Base-by-base conservation (phyloP, 2,329 filamentous ascomycete genomes). In the Verticillium isaacii region DNA sequence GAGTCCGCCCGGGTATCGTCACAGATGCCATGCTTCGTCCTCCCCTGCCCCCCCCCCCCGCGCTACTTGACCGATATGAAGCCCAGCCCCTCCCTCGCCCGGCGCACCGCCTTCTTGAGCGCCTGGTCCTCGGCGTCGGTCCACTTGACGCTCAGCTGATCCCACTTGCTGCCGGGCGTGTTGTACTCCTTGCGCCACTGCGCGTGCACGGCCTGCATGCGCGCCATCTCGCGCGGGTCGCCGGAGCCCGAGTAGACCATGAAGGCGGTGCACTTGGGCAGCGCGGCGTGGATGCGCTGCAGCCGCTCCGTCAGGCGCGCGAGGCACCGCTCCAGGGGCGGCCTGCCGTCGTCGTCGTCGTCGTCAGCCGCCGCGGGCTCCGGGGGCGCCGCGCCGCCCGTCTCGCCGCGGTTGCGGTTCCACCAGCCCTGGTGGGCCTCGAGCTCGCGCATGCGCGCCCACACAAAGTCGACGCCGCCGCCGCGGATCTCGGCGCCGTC, bases 361-460 rank as follows among this genome's bases (percentile, higher is more conserved):
- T 23, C n/a, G n/a, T n/a, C n/a, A n/a, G 60, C 52, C 1, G 63
- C 61, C 36, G 64, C 62, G 45, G 66, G 58, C 11, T 72, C 69
- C n/a, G 70, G 71, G 17, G 77, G 76, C 17, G 74, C 74, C 1
- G 74, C 74, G 57, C 72, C 73, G 63, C 74, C 71, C 63, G 68
- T 72, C n/a, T 76, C 72, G 50, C 75, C 69, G 52, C 80, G 80
- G 71, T 85, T 85, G 62, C 79, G 80, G 67, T 88, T 88, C 86
- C 87, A 89, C 86, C 86, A 89, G 6, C 87, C 87, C 64, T 87
- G 86, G 17, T 85, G 75, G 17, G 84, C 83, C 72, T 90, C 87
- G 45, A 90, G 78, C 69, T 88, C 85, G 63, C 86, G 83, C 75
- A 90, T 82, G 61, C 87, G 82, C 5, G 82, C 87, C 81, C 86